These are phyloP conservation scores for Magnolia changhungtana DNA, from an alignment of 164 flowering plant species.

Conservation along the genomic window DNA sequence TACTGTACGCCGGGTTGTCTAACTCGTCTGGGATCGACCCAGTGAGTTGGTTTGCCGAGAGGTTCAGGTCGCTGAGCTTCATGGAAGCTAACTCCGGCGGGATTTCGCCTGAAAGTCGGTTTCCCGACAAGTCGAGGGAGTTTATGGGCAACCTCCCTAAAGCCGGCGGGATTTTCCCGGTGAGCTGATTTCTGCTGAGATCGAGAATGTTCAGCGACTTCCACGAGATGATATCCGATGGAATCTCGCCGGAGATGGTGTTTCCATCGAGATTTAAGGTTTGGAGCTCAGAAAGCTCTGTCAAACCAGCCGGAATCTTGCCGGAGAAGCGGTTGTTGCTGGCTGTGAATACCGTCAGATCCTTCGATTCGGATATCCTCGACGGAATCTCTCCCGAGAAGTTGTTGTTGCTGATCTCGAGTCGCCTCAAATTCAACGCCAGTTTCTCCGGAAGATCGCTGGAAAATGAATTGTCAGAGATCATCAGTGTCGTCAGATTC, in stretches of 20 bases:
- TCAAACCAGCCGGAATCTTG: constrained; percentile 38
- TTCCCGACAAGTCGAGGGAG: constrained; percentile 56
- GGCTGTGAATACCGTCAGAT: constrained; percentile 42
- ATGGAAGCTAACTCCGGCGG: constrained; percentile 47
- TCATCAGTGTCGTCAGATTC: constrained; percentile 27
- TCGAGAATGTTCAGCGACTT: constrained; percentile 33
- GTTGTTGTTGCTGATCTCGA: constrained; percentile 52
- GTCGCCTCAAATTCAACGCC: constrained; percentile 36
- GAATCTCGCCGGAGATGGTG: constrained; percentile 56
- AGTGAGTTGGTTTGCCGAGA: constrained; percentile 60
- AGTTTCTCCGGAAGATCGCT: constrained; percentile 44
- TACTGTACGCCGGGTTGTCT: constrained; percentile 42
- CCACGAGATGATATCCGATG: constrained; percentile 54
- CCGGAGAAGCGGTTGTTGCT: constrained; percentile 58
- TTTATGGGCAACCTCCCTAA: constrained; percentile 43
- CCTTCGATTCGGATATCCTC: constrained; percentile 26
- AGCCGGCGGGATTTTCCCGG: constrained; percentile 52
- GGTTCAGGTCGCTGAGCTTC: constrained; percentile 44
- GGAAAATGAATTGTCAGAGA: constrained; percentile 45
- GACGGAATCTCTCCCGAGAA: constrained; percentile 54
- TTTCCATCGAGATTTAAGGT: constrained; percentile 54
- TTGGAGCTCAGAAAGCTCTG: constrained; percentile 33
- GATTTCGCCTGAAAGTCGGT: constrained; percentile 63
- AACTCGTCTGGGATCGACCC: constrained; percentile 59
- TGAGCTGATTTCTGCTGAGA: constrained; percentile 49